Percentiles rank a stretch among this genome's conserved stretches.
Evolutionary conservation across 257 asterid species (phyloP).

Genomic region (Nicotiana tomentosiformis): DNA sequence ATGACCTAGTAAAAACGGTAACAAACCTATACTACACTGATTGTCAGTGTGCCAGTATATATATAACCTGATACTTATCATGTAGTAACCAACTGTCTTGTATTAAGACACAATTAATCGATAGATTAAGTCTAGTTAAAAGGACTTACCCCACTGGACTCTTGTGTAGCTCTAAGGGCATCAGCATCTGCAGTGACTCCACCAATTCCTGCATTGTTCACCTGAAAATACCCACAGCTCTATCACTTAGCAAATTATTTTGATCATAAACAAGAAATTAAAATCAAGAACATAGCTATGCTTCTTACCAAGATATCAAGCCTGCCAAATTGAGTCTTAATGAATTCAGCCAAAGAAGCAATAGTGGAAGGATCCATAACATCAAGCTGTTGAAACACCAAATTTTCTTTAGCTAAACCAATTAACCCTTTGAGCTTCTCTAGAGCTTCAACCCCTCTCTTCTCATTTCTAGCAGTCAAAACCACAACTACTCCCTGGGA

Average conservation of each 20-base stretch:
- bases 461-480: constrained; percentile 47
- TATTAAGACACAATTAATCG: too few species aligned
- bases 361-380: constrained; percentile 29
- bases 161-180: not conserved
- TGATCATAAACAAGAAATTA: not conserved
- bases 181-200: constrained; percentile 32
- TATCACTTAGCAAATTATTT: not conserved
- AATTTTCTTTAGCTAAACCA: constrained; percentile 7
- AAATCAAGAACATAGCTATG: not conserved
- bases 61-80: too few species aligned
- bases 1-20: too few species aligned
- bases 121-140: too few species aligned
- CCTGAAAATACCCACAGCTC: constrained; percentile 15
- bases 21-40: too few species aligned
- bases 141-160: not conserved
- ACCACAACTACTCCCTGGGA: constrained; percentile 40
- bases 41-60: too few species aligned
- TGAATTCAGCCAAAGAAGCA: constrained; percentile 32
- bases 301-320: constrained; percentile 23
- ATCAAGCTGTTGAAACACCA: constrained; percentile 54
- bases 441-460: constrained; percentile 48
- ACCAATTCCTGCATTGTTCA: constrained; percentile 44
- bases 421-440: constrained; percentile 25
- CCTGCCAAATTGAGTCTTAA: constrained; percentile 23
- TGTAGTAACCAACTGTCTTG: too few species aligned